phyloP scores from a whole-genome alignment of 306 rosid genomes.

The Cicer chorassanicum region DNA sequence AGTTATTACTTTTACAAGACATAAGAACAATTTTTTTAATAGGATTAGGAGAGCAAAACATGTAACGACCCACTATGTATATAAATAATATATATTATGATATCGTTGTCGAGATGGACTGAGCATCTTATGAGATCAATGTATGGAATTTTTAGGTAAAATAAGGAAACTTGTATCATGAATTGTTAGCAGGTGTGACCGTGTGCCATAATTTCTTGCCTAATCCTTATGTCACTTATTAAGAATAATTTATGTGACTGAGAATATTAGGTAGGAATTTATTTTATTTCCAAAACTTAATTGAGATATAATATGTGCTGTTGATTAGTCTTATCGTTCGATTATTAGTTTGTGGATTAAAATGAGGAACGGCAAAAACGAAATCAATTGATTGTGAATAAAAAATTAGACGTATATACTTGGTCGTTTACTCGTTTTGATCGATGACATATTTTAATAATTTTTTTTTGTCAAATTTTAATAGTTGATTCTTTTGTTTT shows the following conservation, averaged over 20 bases:
- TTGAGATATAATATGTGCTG: conserved; percentile 12
- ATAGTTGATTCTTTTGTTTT: no score
- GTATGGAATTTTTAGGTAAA: conserved; percentile 35
- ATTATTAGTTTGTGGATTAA: conserved; percentile 8
- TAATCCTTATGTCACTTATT: not conserved
- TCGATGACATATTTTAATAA: not conserved
- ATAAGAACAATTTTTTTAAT: no score
- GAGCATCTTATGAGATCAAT: conserved; percentile 48
- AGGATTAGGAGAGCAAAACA: not conserved
- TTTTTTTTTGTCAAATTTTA: no score
- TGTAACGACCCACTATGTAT: conserved; percentile 1
- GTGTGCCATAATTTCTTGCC: conserved; percentile 17
- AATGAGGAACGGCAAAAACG: not conserved
- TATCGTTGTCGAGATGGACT: conserved; percentile 46
- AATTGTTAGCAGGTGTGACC: conserved; percentile 11
- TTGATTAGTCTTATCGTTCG: conserved; percentile 36
- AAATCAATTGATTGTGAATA: not conserved
- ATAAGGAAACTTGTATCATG: not conserved
- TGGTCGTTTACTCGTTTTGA: conserved; percentile 14
- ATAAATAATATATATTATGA: not conserved
- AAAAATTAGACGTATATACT: conserved; percentile 1
- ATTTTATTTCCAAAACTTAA: not conserved
- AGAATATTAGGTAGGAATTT: conserved; percentile 6
- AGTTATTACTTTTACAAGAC: no score
- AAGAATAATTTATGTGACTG: not conserved